These are phyloP conservation scores for Alternaria brassicicola DNA, from an alignment of 2,329 filamentous ascomycete species.

Conservation along the genomic window DNA sequence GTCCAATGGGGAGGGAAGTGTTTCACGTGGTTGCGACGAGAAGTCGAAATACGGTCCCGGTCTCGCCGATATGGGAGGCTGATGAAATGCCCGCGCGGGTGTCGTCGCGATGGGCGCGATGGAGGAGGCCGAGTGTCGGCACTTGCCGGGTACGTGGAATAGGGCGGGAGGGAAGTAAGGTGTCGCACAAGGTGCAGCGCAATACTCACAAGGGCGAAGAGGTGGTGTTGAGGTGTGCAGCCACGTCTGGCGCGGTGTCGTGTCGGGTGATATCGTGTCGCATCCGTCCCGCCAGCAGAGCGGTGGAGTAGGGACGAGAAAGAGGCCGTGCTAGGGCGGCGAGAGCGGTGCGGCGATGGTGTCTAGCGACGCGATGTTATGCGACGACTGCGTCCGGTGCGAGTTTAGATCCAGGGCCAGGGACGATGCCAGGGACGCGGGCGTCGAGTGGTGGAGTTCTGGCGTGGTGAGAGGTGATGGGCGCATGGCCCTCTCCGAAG, in stretches of 20 bases:
- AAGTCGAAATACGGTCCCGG: conserved; percentile 1
- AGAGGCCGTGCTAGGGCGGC: conserved; percentile 25
- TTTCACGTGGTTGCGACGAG: conserved; percentile 7
- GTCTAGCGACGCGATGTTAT: conserved; percentile 29
- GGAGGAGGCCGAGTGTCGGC: conserved; percentile 24
- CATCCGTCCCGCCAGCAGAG: conserved; percentile 42
- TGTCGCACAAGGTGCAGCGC: conserved; percentile 31
- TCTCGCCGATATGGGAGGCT: conserved; percentile 7
- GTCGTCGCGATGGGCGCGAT: conserved; percentile 31
- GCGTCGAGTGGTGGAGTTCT: conserved; percentile 30
- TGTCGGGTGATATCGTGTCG: conserved; percentile 39
- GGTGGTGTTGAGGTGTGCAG: conserved; percentile 22
- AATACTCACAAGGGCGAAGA: conserved; percentile 25
- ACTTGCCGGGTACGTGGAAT: conserved; percentile 36
- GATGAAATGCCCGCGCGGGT: conserved; percentile 23
- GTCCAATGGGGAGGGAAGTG: background rate
- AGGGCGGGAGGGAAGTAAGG: conserved; percentile 18
- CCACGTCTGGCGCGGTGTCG: conserved; percentile 33
- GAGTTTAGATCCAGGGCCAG: conserved; percentile 31
- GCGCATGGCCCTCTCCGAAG: conserved; percentile 28
- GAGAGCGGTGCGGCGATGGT: conserved; percentile 30
- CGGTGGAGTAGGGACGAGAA: conserved; percentile 25
- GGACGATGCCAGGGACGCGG: conserved; percentile 35
- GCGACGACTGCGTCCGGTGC: conserved; percentile 38
- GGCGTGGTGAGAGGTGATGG: conserved; percentile 36